Base-by-base conservation (phyloP, 2,329 filamentous ascomycete genomes). In the Alternaria consortialis region DNA sequence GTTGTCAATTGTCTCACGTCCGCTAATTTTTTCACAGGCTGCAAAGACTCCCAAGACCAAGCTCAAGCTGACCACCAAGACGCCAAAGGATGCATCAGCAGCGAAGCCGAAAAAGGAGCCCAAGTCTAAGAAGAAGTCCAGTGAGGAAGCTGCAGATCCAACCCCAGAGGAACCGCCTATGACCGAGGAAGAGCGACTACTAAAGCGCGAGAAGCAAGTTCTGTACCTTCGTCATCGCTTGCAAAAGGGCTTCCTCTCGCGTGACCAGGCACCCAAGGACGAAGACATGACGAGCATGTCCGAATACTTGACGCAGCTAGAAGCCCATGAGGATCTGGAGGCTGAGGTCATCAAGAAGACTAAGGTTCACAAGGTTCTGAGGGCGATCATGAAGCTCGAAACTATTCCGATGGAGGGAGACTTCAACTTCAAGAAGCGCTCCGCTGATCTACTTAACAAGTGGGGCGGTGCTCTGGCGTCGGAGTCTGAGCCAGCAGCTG, bases 311-410 rank as follows among this genome's bases (percentile, higher is more conserved):
- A 86, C 85, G 31, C 92, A 96, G 78, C 87, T 99, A 6, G 95
- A 99, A 81, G 87, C 84, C 7, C 90, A 88, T 84, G 78, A 87
- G 1, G 91, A 97, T 66, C 87, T 98, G 5, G 94, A 98, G 77
- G 92, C 91, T 31, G 88, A 89, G 67, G 95, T 97, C 71, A 97
- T 98, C 73, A 89, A 92, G 65, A 84, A 83, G 13, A 99, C 95
- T 64, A 99, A 98, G 85, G 97, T 99, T 80, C 94, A 98, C 87
- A 99, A 99, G 83, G 94, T 99, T 11, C 86, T 99, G 58, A 97
- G 96, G 83, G 93, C 91, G 5, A 95, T 99, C 68, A 84, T 97
- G 72, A 97, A 97, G 83, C 84, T 99, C 8, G 86, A 90, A 43
- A 85, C 85, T 4, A 97, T 99, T 69, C 76, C 76, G 1, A 90